Evolutionary conservation across 768 basidiomycete species (phyloP).

Genomic region (Lactarius sp.): DNA sequence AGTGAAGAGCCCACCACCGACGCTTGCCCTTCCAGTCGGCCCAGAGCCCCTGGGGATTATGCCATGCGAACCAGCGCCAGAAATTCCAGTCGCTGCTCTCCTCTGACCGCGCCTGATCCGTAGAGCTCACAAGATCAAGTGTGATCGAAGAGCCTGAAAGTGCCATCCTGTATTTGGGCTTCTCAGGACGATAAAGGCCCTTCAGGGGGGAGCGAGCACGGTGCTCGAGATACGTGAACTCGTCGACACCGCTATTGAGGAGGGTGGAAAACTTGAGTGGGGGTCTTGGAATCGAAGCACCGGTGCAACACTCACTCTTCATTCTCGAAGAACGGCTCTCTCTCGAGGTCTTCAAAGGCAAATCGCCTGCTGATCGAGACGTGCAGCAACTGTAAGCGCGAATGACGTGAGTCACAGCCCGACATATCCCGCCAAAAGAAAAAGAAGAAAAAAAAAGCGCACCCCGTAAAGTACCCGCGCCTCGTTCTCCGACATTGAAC

Average conservation of each 20-base stretch:
- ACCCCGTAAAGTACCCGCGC: constrained; percentile 22
- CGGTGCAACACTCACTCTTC: constrained; percentile 16
- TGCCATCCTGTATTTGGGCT: constrained; percentile 20
- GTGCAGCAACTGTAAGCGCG: constrained; percentile 11
- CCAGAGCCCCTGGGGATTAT: constrained; percentile 25
- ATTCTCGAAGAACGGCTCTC: constrained; percentile 21
- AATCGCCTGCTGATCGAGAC: constrained; percentile 21
- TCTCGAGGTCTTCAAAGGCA: constrained; percentile 22
- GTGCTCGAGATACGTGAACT: constrained; percentile 21
- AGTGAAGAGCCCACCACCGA: constrained; percentile 23
- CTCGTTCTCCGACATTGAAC: constrained; percentile 17
- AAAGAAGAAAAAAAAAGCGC: not conserved
- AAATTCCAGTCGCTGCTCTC: constrained; percentile 14
- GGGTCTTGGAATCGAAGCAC: not conserved
- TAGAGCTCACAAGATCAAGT: constrained; percentile 21
- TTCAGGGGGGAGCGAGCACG: constrained; percentile 14
- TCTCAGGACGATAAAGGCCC: constrained; percentile 24
- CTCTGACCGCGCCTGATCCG: constrained; percentile 10
- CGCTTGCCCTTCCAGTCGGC: constrained; percentile 19
- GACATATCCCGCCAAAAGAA: not conserved
- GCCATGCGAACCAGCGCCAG: constrained; percentile 26
- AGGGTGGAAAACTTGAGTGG: not conserved
- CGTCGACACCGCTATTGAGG: constrained; percentile 16
- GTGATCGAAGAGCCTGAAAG: constrained; percentile 1
- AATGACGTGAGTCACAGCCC: not conserved